Percentiles rank a stretch among this genome's conserved stretches.
phyloP scores from a whole-genome alignment of 106 monocot species.

The Vanilla planifolia region DNA sequence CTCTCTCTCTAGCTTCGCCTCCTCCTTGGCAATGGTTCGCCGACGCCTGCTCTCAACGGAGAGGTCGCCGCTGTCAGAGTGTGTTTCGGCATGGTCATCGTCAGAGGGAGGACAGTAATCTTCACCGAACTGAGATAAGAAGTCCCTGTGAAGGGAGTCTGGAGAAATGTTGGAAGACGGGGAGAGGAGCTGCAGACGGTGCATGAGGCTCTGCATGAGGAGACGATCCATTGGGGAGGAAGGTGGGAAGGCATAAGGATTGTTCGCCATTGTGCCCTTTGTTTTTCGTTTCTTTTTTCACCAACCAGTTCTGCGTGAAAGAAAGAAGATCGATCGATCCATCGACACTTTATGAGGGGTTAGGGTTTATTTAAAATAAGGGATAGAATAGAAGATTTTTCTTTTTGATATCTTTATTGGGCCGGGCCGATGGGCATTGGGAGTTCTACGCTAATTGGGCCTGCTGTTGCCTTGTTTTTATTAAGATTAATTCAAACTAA shows the following conservation, averaged over 20 bases:
- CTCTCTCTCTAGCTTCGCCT: slow-evolving; percentile 83
- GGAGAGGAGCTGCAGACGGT: slow-evolving; percentile 69
- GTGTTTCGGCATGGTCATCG: slow-evolving; percentile 20
- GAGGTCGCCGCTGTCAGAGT: slow-evolving; percentile 7
- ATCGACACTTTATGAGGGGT: too few relatives aligned
- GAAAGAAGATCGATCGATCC: too few relatives aligned
- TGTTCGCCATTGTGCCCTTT: slow-evolving; percentile 4
- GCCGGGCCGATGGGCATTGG: too few relatives aligned
- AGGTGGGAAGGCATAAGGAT: slow-evolving; percentile 12
- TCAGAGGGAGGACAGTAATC: slow-evolving; percentile 14
- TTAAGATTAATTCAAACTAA: too few relatives aligned
- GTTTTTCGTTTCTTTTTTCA: too few relatives aligned
- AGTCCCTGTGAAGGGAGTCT: slow-evolving; percentile 55
- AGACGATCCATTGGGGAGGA: slow-evolving; percentile 54
- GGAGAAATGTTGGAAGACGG: slow-evolving; percentile 70
- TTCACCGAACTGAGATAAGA: slow-evolving; percentile 42
- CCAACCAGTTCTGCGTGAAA: too few relatives aligned
- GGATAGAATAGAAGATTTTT: too few relatives aligned
- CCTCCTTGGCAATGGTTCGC: slow-evolving; percentile 56
- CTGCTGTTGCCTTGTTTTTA: too few relatives aligned
- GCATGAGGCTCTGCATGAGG: slow-evolving; percentile 67
- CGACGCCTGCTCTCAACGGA: slow-evolving; percentile 19
- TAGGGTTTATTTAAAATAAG: too few relatives aligned
- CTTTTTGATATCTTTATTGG: too few relatives aligned
- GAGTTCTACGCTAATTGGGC: too few relatives aligned